A percentile compares a stretch with the other conserved stretches of the same genome.
phyloP scores from a whole-genome alignment of 768 basidiomycete species.

The Serendipita indica region DNA sequence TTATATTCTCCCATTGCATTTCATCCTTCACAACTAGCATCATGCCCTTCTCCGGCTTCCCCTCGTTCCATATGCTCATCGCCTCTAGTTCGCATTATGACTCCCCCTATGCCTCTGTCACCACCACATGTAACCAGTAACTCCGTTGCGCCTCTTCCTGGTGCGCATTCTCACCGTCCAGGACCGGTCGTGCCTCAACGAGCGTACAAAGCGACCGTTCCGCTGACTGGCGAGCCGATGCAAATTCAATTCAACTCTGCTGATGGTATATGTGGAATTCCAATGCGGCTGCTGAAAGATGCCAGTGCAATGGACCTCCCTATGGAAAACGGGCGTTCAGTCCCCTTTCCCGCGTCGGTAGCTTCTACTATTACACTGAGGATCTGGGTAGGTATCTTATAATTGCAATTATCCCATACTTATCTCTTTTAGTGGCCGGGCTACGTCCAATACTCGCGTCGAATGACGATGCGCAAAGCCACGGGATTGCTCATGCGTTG shows the following conservation, averaged over 20 bases:
- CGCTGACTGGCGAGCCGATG: not conserved
- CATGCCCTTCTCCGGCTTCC: not conserved
- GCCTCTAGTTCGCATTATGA: not conserved
- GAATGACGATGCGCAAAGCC: slow-evolving; percentile 8
- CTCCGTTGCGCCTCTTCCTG: not conserved
- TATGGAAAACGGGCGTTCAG: not conserved
- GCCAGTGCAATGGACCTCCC: slow-evolving; percentile 4
- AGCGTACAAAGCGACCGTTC: not conserved
- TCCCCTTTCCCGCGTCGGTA: not conserved
- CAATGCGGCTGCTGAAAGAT: slow-evolving; percentile 6
- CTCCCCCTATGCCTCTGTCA: not conserved
- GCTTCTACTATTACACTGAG: slow-evolving; percentile 3
- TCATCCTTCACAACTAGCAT: not conserved
- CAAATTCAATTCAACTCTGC: not conserved
- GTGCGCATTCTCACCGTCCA: not conserved
- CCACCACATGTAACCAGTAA: not conserved
- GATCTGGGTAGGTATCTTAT: not conserved
- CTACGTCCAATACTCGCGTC: slow-evolving; percentile 4
- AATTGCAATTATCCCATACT: not conserved
- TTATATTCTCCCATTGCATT: not conserved
- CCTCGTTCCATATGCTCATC: not conserved
- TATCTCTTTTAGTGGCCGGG: slow-evolving; percentile 1
- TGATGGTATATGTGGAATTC: not conserved
- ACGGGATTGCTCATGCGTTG: not conserved
- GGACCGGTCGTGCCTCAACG: not conserved